Percentiles rank a stretch among this genome's conserved stretches.
phyloP scores from a whole-genome alignment of 768 basidiomycete genomes.

The Naganishia friedmannii region DNA sequence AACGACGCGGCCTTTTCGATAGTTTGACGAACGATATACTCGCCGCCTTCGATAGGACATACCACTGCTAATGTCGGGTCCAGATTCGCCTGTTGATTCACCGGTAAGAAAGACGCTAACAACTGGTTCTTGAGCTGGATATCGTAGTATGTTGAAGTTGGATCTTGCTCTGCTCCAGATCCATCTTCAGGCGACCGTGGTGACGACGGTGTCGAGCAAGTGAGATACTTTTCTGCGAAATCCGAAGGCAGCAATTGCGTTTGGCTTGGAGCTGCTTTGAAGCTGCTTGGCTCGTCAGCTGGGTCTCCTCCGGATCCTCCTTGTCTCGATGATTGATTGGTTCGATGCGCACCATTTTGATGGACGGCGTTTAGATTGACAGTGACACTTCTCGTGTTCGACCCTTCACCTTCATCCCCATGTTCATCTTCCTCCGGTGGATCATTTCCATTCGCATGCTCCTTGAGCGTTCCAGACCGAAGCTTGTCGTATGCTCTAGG shows the following conservation, averaged over 20 bases:
- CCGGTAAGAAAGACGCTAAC: constrained; percentile 7
- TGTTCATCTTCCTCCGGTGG: not conserved
- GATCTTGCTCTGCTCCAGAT: not conserved
- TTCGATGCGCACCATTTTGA: not conserved
- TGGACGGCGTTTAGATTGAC: not conserved
- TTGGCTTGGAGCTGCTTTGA: not conserved
- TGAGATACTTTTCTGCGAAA: constrained; percentile 19
- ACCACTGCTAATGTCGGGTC: constrained; percentile 75
- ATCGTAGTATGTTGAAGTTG: not conserved
- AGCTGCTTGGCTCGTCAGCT: not conserved
- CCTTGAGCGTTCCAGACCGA: not conserved
- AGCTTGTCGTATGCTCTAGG: constrained; percentile 21
- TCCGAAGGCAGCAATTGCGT: not conserved
- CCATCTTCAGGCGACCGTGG: not conserved
- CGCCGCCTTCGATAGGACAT: constrained; percentile 83
- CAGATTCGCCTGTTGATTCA: not conserved
- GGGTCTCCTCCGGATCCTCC: not conserved
- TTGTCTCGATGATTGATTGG: not conserved
- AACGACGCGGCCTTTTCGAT: constrained; percentile 71
- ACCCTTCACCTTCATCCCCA: not conserved
- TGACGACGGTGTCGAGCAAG: not conserved
- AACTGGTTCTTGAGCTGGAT: constrained; percentile 10
- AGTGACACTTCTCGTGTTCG: not conserved
- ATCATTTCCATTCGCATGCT: not conserved
- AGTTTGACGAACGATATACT: constrained; percentile 74